phyloP scores from a whole-genome alignment of 73 alveolate genomes.

The Loxodes magnus region DNA sequence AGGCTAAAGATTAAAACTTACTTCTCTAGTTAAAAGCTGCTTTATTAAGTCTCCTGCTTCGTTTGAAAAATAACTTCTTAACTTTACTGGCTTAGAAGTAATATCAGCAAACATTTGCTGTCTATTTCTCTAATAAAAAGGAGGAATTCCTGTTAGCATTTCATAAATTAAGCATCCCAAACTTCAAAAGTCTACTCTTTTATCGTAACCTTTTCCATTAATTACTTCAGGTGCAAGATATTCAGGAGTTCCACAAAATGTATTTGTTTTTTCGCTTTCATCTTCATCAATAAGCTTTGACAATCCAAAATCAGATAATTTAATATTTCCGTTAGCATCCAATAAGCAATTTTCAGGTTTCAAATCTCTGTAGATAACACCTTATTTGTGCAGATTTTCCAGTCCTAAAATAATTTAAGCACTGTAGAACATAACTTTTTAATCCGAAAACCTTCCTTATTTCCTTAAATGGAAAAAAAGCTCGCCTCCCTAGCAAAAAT shows the following conservation, averaged over 20 bases:
- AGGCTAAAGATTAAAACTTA: too few relatives aligned
- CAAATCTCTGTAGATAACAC: conserved; percentile 63
- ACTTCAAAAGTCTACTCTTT: conserved; percentile 87
- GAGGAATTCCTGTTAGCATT: conserved; percentile 88
- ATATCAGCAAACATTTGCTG: conserved; percentile 85
- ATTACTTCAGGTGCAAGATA: conserved; percentile 91
- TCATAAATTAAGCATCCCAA: conserved; percentile 87
- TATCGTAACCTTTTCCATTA: conserved; percentile 71
- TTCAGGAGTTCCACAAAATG: conserved; percentile 86
- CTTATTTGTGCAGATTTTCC: conserved; percentile 61
- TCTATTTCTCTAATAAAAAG: conserved; percentile 62
- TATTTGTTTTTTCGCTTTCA: conserved; percentile 41
- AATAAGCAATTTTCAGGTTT: conserved; percentile 79
- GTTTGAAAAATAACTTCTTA: conserved; percentile 58
- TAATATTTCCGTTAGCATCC: conserved; percentile 87
- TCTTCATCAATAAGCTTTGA: conserved; percentile 61
- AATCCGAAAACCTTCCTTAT: conserved; percentile 62
- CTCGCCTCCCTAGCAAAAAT: conserved; percentile 96
- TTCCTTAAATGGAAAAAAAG: conserved; percentile 71
- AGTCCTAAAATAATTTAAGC: conserved; percentile 61
- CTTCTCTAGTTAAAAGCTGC: conserved; percentile 48
- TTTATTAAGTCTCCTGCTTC: conserved; percentile 70
- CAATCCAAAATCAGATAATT: conserved; percentile 85
- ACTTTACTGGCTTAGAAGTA: conserved; percentile 64
- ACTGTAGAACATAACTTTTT: conserved; percentile 51